Conservation (phyloP, 2,329 filamentous ascomycete species). For the Trichoderma semiorbis region DNA sequence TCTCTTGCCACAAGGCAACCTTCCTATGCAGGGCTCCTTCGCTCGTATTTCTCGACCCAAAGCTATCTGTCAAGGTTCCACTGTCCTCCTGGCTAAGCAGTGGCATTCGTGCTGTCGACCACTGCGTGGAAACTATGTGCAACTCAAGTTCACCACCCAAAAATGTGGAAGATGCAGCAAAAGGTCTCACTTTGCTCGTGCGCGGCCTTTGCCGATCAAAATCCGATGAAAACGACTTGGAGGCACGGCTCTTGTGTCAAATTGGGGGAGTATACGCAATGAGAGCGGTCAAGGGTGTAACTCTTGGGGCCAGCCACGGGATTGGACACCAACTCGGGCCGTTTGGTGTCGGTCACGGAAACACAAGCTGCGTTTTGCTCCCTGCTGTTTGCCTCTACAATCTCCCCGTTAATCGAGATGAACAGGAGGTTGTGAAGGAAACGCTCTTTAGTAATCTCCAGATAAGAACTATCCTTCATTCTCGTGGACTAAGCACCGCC, state of each 20-base stretch:
- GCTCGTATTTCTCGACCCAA: neutral
- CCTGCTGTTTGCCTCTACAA: neutral
- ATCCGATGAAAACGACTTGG: neutral
- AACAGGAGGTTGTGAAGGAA: neutral
- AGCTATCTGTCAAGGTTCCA: neutral
- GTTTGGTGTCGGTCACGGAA: neutral
- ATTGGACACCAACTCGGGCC: neutral
- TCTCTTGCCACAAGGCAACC: neutral
- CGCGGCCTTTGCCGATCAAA: neutral
- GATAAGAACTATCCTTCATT: neutral
- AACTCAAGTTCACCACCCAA: neutral
- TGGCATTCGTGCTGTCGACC: neutral
- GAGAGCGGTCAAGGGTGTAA: neutral
- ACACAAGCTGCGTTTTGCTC: neutral
- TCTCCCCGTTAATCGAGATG: neutral
- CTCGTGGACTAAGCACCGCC: neutral
- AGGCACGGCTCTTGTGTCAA: neutral
- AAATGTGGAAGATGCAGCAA: neutral
- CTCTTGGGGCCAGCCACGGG: neutral
- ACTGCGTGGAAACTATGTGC: neutral
- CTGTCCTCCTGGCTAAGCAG: neutral
- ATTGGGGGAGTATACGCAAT: neutral
- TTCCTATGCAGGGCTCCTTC: neutral
- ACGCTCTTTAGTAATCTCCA: neutral
- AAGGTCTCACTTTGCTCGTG: neutral